phyloP scores from a whole-genome alignment of 345 rosid species.

The Litchi chinensis region DNA sequence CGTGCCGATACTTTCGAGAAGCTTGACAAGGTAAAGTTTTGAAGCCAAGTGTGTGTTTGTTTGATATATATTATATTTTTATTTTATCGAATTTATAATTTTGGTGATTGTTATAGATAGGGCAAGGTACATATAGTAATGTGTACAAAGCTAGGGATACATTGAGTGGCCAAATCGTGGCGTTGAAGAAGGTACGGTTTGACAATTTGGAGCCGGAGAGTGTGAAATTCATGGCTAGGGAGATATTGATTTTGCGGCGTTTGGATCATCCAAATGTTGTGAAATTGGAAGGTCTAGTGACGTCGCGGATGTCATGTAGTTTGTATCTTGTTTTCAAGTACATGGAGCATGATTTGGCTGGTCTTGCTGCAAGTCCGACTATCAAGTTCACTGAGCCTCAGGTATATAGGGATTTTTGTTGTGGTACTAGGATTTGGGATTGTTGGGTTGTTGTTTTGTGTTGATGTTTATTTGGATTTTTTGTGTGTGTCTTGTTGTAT shows the following conservation, averaged over 20 bases:
- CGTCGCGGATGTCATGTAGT: conserved; percentile 87
- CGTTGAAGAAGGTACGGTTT: conserved; percentile 78
- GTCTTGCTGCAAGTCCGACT: conserved; percentile 74
- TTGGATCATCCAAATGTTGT: conserved; percentile 78
- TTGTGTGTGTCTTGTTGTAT: background rate
- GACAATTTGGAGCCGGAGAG: conserved; percentile 88
- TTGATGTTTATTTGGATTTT: background rate
- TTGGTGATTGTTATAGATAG: conserved; percentile 47
- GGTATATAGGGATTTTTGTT: conserved; percentile 32
- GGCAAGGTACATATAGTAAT: conserved; percentile 90
- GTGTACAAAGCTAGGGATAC: conserved; percentile 88
- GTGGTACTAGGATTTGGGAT: background rate
- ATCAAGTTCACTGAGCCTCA: conserved; percentile 72
- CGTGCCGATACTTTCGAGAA: conserved; percentile 81
- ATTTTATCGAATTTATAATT: background rate
- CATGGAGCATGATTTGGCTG: conserved; percentile 87
- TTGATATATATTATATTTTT: background rate
- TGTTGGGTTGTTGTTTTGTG: background rate
- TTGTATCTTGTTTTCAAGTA: conserved; percentile 74
- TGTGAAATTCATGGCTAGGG: conserved; percentile 86
- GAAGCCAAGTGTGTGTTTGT: background rate
- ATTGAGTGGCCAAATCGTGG: conserved; percentile 73
- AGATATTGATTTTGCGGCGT: conserved; percentile 69
- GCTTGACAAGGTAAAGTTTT: conserved; percentile 59
- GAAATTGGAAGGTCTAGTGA: conserved; percentile 74